A percentile compares a stretch with the other conserved stretches of the same genome.
Evolutionary conservation across 2,329 filamentous ascomycete genomes (phyloP).

Genomic region (Acrodontium crateriforme): DNA sequence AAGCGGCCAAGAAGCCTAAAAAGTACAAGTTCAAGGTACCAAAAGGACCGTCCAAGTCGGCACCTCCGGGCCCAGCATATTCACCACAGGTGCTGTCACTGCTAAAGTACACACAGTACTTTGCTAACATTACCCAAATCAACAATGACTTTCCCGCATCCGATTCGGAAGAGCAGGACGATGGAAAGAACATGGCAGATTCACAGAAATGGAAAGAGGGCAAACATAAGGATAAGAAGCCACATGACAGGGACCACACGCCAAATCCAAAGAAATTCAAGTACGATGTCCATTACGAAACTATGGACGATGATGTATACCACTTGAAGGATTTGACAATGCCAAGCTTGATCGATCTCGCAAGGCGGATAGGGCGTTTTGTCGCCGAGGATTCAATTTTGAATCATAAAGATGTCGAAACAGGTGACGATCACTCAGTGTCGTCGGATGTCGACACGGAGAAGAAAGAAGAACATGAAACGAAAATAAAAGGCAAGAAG

Average conservation of each 20-base stretch:
- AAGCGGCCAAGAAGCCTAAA: conserved; percentile 40
- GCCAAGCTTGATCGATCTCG: conserved; percentile 63
- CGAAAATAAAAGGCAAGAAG: conserved; percentile 22
- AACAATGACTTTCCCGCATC: conserved; percentile 51
- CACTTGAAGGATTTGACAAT: conserved; percentile 73
- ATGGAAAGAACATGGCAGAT: conserved; percentile 20
- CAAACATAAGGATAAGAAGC: conserved; percentile 47
- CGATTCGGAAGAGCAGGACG: conserved; percentile 3
- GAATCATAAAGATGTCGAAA: conserved; percentile 12
- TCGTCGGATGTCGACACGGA: conserved; percentile 4
- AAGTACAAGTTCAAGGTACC: conserved; percentile 44
- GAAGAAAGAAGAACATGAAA: conserved; percentile 18
- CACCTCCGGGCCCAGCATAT: conserved; percentile 79
- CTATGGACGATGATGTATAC: conserved; percentile 61
- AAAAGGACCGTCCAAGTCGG: conserved; percentile 53
- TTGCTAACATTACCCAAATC: conserved; percentile 79
- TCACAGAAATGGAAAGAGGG: conserved; percentile 46
- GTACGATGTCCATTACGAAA: conserved; percentile 79
- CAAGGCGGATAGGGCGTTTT: conserved; percentile 57
- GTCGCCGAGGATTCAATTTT: conserved; percentile 18
- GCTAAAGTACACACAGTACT: conserved; percentile 78
- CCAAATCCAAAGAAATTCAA: conserved; percentile 51
- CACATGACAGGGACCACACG: conserved; percentile 31
- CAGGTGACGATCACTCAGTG: conserved; percentile 14
- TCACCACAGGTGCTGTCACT: conserved; percentile 69